These are phyloP conservation scores for Ascochyta lentis DNA, from an alignment of 2,329 filamentous ascomycete genomes.

Conservation along the genomic window DNA sequence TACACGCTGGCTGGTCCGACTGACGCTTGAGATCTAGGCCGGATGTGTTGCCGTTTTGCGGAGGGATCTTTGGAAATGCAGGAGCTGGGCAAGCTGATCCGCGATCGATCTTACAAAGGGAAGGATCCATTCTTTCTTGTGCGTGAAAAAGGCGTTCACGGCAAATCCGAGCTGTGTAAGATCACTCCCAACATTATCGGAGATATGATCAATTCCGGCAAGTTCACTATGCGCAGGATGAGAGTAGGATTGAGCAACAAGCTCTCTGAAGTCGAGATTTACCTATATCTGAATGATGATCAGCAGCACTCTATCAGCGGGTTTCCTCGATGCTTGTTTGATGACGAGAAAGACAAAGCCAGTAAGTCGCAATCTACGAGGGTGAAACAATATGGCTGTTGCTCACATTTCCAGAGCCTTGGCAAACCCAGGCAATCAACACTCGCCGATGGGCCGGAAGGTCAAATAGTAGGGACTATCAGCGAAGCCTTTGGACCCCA, in stretches of 20 bases:
- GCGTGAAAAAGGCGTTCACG: background rate
- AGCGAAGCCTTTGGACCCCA: background rate
- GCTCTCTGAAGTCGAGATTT: background rate
- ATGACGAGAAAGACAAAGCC: background rate
- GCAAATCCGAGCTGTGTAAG: background rate
- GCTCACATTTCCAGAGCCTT: background rate
- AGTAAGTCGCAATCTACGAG: background rate
- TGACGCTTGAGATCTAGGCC: background rate
- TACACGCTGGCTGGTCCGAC: background rate
- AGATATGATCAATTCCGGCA: background rate
- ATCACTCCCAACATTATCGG: background rate
- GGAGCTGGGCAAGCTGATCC: background rate
- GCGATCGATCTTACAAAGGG: background rate
- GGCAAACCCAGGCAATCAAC: background rate
- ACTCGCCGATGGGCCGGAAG: background rate
- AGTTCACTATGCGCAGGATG: background rate
- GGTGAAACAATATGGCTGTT: background rate
- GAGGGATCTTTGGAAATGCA: background rate
- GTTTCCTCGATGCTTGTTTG: background rate
- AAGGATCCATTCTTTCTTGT: background rate
- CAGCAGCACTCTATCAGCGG: background rate
- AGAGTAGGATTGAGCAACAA: background rate
- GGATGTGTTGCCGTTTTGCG: background rate
- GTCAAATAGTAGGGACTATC: background rate
- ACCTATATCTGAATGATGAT: background rate